These are phyloP conservation scores for Asparagopsis taxiformis DNA, from an alignment of 31 red algal genomes.

Conservation along the genomic window DNA sequence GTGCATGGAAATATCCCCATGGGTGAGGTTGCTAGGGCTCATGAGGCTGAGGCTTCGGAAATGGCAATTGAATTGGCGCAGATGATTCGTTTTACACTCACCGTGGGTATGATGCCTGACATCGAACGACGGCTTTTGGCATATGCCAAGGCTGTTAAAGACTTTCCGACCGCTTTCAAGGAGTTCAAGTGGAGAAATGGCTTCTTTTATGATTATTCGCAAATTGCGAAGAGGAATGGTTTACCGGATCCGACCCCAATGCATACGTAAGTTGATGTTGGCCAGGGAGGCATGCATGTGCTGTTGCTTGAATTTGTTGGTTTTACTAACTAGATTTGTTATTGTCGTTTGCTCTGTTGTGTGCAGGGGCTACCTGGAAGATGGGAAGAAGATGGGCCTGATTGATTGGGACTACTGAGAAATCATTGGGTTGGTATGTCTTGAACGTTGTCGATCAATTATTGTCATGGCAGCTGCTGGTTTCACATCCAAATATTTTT, in stretches of 20 bases:
- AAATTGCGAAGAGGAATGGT: constrained; percentile 71
- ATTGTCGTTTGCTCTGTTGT: not conserved
- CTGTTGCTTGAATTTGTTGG: not conserved
- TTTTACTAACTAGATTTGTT: not conserved
- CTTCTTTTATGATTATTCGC: constrained; percentile 89
- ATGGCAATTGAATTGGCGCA: constrained; percentile 80
- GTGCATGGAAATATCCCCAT: constrained; percentile 76
- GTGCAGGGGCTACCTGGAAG: constrained; percentile 59
- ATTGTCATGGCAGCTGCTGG: not conserved
- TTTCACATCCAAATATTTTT: not conserved
- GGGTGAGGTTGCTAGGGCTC: constrained; percentile 71
- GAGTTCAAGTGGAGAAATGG: constrained; percentile 98
- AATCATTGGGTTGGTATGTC: too few relatives aligned
- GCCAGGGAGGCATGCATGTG: too few relatives aligned
- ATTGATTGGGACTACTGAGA: constrained; percentile 42
- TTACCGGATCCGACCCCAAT: constrained; percentile 83
- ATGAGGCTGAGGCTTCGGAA: constrained; percentile 67
- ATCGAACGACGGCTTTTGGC: constrained; percentile 76
- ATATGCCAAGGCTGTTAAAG: constrained; percentile 71
- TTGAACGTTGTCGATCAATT: not conserved
- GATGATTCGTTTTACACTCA: constrained; percentile 73
- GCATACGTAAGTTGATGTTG: constrained; percentile 72
- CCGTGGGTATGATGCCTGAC: constrained; percentile 70
- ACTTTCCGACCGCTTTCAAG: constrained; percentile 93
- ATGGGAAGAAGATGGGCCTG: constrained; percentile 75